These are phyloP conservation scores for Heritiera fomes DNA, from an alignment of 345 rosid genomes.

Conservation along the genomic window DNA sequence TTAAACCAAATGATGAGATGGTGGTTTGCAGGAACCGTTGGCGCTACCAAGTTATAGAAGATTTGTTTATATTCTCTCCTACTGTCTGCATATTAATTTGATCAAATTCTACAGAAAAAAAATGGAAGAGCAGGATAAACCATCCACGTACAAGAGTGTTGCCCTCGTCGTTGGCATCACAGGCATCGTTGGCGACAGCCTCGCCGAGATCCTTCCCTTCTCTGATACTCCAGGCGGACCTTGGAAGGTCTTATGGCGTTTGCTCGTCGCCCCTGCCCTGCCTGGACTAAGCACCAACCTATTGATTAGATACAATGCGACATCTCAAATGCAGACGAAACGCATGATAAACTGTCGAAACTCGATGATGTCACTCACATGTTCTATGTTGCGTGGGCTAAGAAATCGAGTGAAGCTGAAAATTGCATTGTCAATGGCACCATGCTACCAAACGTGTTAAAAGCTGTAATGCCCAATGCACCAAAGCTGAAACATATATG, in stretches of 20 bases:
- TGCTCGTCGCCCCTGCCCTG: conserved; percentile 29
- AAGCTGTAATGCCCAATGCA: conserved; percentile 39
- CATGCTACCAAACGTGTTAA: conserved; percentile 46
- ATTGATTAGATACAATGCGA: conserved; percentile 46
- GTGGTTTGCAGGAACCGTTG: conserved; percentile 20
- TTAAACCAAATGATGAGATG: neutral
- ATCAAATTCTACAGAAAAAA: neutral
- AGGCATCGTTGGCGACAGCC: conserved; percentile 49
- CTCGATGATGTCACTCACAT: conserved; percentile 45
- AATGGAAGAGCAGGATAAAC: conserved; percentile 6
- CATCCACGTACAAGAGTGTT: conserved; percentile 1
- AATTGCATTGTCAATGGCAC: conserved; percentile 39
- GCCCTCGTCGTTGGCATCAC: conserved; percentile 48
- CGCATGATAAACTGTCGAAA: conserved; percentile 32
- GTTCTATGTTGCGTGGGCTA: conserved; percentile 42
- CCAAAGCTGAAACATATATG: conserved; percentile 43
- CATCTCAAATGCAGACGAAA: conserved; percentile 31
- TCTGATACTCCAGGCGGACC: conserved; percentile 52
- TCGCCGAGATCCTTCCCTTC: conserved; percentile 48
- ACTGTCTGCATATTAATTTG: neutral
- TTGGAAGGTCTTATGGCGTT: conserved; percentile 54
- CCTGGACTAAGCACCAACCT: conserved; percentile 22
- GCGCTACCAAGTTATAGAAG: neutral
- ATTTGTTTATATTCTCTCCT: too few relatives aligned
- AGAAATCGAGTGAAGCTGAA: conserved; percentile 36